Evolutionary conservation across 345 rosid species (phyloP), one percentile per base, ranked within the genome.

Genomic region (Salix brachista): DNA sequence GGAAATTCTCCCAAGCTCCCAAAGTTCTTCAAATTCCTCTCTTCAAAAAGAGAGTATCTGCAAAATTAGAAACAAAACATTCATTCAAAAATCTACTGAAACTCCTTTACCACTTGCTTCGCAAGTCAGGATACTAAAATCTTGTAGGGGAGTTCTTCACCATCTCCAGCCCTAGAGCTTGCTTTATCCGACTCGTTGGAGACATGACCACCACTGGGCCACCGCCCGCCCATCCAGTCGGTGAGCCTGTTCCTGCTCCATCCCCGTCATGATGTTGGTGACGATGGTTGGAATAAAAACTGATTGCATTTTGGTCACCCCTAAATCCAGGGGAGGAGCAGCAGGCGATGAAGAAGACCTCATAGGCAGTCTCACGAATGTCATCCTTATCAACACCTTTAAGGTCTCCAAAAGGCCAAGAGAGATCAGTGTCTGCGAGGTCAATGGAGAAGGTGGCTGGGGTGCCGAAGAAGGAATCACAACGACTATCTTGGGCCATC

Each of bases 291-390:
- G 97, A 86, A 77, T 90, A 89, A 72, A 88, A 95, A 26, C 82
- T 86, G 68, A 91, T 79, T n/a, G 91, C 87, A 30, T 89, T 88
- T 67, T 90, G 82, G 8, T 94, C 81, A 1, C 84, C 99, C 23
- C 97, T 94, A 18, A 93, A 95, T 3, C 97, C 93, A 0, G 97
- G 97, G 19, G 94, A 89, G 2, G 97, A 91, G 7, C 99, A 82
- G 67, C 99, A 96, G 16, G 98, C 79, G 4, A 92, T 92, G 87
- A 96, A 91, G 81, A 96, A 93, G 23, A 96, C 86, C 83, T 93
- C 98, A 37, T 96, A 96, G 44, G 99, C 94, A 0, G 92, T 85
- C 77, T 92, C 97, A 4, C 98, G 88, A 75, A 96, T 82, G 61
- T 93, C 97, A 11, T 93, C 90, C 4, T 77, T 64, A 4, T 89